Percentiles rank a stretch among this genome's conserved stretches.
These are phyloP conservation scores for Pyricularia sp. DNA, from an alignment of 2,329 filamentous ascomycete genomes.

Conservation along the genomic window DNA sequence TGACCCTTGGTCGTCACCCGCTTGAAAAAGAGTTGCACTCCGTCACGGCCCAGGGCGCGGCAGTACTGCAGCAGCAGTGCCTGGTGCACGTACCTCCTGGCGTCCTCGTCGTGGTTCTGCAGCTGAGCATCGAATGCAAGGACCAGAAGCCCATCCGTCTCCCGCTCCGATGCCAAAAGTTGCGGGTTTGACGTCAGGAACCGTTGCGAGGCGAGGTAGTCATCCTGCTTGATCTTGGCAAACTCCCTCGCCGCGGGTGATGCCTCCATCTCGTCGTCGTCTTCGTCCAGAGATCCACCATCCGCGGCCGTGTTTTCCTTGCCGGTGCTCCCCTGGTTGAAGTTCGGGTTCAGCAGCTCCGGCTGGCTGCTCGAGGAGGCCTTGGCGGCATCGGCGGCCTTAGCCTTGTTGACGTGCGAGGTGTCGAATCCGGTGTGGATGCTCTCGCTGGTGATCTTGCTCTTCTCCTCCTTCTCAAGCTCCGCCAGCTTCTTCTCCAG, in stretches of 20 bases:
- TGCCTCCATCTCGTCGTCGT: constrained; percentile 67
- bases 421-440: constrained; percentile 87
- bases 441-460: constrained; percentile 89
- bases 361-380: constrained; percentile 40
- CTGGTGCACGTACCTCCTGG: constrained; percentile 85
- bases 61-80: constrained; percentile 92
- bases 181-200: constrained; percentile 74
- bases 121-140: constrained; percentile 86
- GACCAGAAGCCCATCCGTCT: constrained; percentile 84
- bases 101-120: constrained; percentile 64
- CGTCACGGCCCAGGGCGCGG: constrained; percentile 76
- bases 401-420: constrained; percentile 62
- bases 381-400: constrained; percentile 23
- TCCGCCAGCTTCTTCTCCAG: constrained; percentile 64
- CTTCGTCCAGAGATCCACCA: constrained; percentile 32
- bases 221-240: constrained; percentile 63
- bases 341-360: constrained; percentile 69
- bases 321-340: constrained; percentile 11
- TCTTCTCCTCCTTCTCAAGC: constrained; percentile 73
- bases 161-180: constrained; percentile 65
- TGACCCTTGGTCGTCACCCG: constrained; percentile 84
- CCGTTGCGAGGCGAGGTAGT: constrained; percentile 63
- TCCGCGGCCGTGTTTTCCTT: constrained; percentile 11
- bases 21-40: constrained; percentile 90
- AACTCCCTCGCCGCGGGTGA: constrained; percentile 74